Base-by-base conservation (phyloP, 2,329 filamentous ascomycete genomes). In the Fusarium sp. region DNA sequence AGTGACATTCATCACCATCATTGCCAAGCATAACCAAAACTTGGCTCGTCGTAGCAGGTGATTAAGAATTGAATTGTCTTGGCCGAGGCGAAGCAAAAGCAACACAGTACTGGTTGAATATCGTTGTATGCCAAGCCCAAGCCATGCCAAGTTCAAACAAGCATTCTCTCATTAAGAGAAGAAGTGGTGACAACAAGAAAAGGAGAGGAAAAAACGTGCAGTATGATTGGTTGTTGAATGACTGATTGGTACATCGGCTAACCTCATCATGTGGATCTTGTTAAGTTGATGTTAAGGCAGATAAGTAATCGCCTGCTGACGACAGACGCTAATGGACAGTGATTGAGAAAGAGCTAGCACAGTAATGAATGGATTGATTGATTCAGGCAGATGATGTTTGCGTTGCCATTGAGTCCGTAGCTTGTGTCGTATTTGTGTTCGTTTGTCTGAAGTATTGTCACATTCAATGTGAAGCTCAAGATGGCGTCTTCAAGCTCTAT, bases 91-190 rank as follows among this genome's bases (percentile, higher is more conserved):
- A 69, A 69, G 69, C 69, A 72, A 7, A 62, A 30, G 30, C 33
- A 55, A 57, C 14, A 14, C 30, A 48, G 26, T 42, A 40, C 38
- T 69, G 42, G 37, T 14, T 42, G 37, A 52, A 60, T 69, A 42
- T 71, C 30, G 55, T 64, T 56, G 57, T 69, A 50, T 64, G 69
- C 69, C 69, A 71, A 71, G 69, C 42, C 44, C 49, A 71, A 65
- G 55, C 69, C 59, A 72, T 72, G 69, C 69, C 69, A 72, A 71
- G 69, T 69, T 65, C 30, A 72, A 71, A 61, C 69, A 72, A 71
- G 69, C 69, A 70, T 67, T 70, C 42, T 55, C 38, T 37, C 10
- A 45, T 37, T 13, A 13, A 57, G 38, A 61, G 38, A 42, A 26
- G 42, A 49, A 54, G 42, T 44, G 49, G 42, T 40, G 53, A 67